Conservation (phyloP, 192 early-diverging fungal species). For the Oehlia diaphana region DNA sequence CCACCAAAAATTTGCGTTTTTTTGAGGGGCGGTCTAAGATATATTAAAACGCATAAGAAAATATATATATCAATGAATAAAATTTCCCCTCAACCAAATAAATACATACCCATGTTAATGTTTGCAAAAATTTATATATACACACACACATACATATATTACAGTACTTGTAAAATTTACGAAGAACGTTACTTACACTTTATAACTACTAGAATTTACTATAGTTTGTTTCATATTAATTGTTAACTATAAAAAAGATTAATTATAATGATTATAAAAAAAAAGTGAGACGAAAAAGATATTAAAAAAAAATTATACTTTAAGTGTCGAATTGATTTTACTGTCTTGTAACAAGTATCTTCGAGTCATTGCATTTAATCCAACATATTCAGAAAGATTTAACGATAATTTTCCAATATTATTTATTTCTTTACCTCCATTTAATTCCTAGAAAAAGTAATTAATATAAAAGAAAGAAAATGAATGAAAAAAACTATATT, state of each 20-base stretch:
- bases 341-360: constrained; percentile 67
- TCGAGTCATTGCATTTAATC: constrained; percentile 47
- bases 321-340: constrained; percentile 79
- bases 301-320: constrained; percentile 48
- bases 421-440: constrained; percentile 58
- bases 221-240: constrained; percentile 39
- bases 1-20: constrained; percentile 36
- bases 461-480: constrained; percentile 3
- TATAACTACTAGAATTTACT: constrained; percentile 26
- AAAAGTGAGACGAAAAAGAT: neutral
- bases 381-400: constrained; percentile 82
- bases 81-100: neutral
- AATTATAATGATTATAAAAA: neutral
- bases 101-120: too few relatives aligned
- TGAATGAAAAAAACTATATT: constrained; percentile 4
- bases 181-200: constrained; percentile 33
- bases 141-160: too few relatives aligned
- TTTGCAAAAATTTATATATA: too few relatives aligned
- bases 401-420: constrained; percentile 68
- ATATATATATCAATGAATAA: too few relatives aligned
- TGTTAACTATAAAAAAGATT: constrained; percentile 25
- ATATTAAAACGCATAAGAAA: neutral
- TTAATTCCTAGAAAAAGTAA: constrained; percentile 53
- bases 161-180: neutral
- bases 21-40: constrained; percentile 38